Percentiles rank a stretch among this genome's conserved stretches.
phyloP scores from a whole-genome alignment of 2,329 filamentous ascomycete species.

The Periconia digitata region DNA sequence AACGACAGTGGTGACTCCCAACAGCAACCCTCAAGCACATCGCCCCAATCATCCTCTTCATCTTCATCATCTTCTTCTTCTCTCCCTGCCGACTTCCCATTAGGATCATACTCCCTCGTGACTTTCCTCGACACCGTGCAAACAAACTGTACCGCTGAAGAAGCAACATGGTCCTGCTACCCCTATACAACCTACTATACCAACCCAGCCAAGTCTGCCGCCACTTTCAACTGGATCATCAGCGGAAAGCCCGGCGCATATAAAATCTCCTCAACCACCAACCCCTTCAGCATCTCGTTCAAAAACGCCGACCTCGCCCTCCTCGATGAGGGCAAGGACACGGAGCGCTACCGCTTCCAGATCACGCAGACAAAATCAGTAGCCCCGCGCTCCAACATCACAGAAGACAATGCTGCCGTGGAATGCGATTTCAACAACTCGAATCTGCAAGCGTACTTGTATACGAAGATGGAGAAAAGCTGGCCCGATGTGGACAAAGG shows the following conservation, averaged over 20 bases:
- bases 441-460: slow-evolving; percentile 59
- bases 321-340: slow-evolving; percentile 49
- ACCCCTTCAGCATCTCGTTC: slow-evolving; percentile 61
- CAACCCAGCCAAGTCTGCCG: slow-evolving; percentile 44
- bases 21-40: slow-evolving; percentile 7
- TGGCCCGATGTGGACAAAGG: slow-evolving; percentile 38
- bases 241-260: slow-evolving; percentile 44
- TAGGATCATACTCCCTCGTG: slow-evolving; percentile 63
- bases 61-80: slow-evolving; percentile 20
- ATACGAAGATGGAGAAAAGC: slow-evolving; percentile 55
- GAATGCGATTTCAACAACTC: slow-evolving; percentile 63
- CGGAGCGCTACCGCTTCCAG: slow-evolving; percentile 62
- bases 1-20: slow-evolving; percentile 5
- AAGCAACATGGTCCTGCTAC: slow-evolving; percentile 64
- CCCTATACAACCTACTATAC: slow-evolving; percentile 56
- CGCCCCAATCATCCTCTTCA: slow-evolving; percentile 17
- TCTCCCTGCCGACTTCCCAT: slow-evolving; percentile 53
- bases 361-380: slow-evolving; percentile 57
- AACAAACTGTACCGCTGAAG: slow-evolving; percentile 60
- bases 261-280: slow-evolving; percentile 59
- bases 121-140: slow-evolving; percentile 58
- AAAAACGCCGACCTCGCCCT: slow-evolving; percentile 54
- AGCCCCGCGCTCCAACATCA: slow-evolving; percentile 50
- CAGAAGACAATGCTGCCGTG: slow-evolving; percentile 48
- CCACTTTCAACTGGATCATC: slow-evolving; percentile 66